phyloP scores from a whole-genome alignment of 345 rosid species.

The Citrus sp. region DNA sequence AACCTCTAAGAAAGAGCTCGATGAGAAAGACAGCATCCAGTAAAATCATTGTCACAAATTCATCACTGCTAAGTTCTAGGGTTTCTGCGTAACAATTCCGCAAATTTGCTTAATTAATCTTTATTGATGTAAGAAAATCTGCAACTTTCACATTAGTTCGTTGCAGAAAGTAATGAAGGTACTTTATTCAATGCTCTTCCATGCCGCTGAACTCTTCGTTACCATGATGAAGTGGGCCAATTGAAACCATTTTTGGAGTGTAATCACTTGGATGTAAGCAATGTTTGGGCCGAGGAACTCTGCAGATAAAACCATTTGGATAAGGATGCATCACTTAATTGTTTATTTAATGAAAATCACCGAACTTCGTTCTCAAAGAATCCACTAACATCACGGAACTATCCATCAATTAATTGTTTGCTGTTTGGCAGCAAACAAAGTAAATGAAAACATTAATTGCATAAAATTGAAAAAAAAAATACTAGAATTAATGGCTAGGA shows the following conservation, averaged over 20 bases:
- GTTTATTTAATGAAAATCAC: too few species aligned
- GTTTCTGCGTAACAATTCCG: slow-evolving; percentile 2
- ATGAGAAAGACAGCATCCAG: slow-evolving; percentile 16
- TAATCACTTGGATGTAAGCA: neutral
- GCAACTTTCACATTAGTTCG: neutral
- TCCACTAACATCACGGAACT: too few species aligned
- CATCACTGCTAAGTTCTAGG: neutral
- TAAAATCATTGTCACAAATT: slow-evolving; percentile 20
- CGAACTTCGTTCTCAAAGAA: too few species aligned
- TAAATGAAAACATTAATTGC: too few species aligned
- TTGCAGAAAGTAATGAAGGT: slow-evolving; percentile 10
- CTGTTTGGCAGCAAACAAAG: neutral
- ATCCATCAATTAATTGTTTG: too few species aligned
- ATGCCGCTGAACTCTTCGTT: neutral
- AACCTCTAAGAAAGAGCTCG: neutral
- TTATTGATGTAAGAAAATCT: neutral
- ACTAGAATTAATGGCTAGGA: too few species aligned
- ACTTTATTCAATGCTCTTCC: slow-evolving; percentile 17
- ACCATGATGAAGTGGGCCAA: slow-evolving; percentile 15
- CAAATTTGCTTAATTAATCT: neutral
- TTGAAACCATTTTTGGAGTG: neutral
- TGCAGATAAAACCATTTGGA: neutral
- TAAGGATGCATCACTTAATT: neutral
- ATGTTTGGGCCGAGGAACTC: neutral
- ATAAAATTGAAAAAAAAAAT: too few species aligned